Conservation (phyloP, 306 rosid species). For the Sicyos baderoa region DNA sequence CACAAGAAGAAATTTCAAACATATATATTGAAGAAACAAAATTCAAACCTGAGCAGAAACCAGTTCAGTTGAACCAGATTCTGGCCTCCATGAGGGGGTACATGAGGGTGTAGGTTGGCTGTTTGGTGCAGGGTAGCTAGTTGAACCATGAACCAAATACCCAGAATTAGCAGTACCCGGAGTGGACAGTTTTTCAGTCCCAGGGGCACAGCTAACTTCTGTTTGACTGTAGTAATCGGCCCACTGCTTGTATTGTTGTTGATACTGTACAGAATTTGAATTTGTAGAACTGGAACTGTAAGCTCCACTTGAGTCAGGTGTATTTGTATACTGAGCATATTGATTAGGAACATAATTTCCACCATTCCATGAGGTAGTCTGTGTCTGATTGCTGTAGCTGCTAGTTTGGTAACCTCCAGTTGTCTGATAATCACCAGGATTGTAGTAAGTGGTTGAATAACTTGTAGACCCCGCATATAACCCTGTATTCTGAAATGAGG, state of each 20-base stretch:
- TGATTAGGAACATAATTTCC: constrained; percentile 70
- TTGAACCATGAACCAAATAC: constrained; percentile 47
- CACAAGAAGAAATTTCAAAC: constrained; percentile 7
- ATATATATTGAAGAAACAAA: constrained; percentile 20
- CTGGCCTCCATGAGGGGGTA: constrained; percentile 70
- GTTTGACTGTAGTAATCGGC: constrained; percentile 83
- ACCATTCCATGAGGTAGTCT: constrained; percentile 63
- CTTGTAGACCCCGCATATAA: constrained; percentile 97
- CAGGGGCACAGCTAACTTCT: constrained; percentile 98
- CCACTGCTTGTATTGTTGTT: constrained; percentile 85
- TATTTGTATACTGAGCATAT: constrained; percentile 55
- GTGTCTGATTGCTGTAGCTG: constrained; percentile 70
- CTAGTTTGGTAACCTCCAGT: constrained; percentile 78
- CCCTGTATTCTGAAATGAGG: constrained; percentile 99
- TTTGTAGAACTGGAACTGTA: constrained; percentile 56
- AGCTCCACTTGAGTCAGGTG: constrained; percentile 53
- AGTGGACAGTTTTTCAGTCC: constrained; percentile 79
- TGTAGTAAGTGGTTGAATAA: constrained; percentile 99
- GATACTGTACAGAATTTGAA: constrained; percentile 49
- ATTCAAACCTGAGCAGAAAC: constrained; percentile 84
- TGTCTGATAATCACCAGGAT: constrained; percentile 99
- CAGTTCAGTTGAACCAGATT: constrained; percentile 49
- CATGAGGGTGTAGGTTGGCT: constrained; percentile 54
- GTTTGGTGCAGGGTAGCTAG: constrained; percentile 48
- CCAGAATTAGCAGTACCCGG: constrained; percentile 47